Percentiles rank a stretch among this genome's conserved stretches.
phyloP scores from a whole-genome alignment of 1,284 basidiomycete genomes.

The Ustilago esculenta region DNA sequence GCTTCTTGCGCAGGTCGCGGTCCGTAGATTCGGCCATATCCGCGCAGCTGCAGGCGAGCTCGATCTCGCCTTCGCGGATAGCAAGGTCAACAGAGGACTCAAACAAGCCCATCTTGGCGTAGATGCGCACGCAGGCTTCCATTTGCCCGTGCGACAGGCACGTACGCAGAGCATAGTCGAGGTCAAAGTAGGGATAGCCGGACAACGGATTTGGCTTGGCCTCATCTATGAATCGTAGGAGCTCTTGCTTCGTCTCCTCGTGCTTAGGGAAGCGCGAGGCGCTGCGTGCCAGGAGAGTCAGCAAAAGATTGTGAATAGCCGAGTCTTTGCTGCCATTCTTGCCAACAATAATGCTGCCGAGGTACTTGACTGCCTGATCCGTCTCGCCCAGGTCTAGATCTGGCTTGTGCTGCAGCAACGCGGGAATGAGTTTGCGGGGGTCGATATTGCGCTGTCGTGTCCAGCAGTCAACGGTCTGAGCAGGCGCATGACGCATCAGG shows the following conservation, averaged over 20 bases:
- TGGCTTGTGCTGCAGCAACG: conserved; percentile 81
- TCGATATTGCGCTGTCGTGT: conserved; percentile 81
- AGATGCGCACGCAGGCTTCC: conserved; percentile 94
- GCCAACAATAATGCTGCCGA: conserved; percentile 80
- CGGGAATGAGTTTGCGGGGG: conserved; percentile 85
- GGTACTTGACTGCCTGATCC: conserved; percentile 87
- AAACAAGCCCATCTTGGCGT: conserved; percentile 95
- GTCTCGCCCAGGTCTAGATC: conserved; percentile 59
- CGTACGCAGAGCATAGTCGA: conserved; percentile 92
- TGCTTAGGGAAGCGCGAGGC: conserved; percentile 21
- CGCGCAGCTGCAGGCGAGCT: conserved; percentile 69
- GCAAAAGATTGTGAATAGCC: conserved; percentile 91
- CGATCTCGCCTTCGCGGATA: conserved; percentile 70
- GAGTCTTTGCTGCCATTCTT: conserved; percentile 80
- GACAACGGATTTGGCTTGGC: conserved; percentile 82
- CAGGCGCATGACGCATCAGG: conserved; percentile 84
- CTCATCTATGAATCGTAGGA: conserved; percentile 85
- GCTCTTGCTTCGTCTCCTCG: conserved; percentile 75
- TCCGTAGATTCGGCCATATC: conserved; percentile 50
- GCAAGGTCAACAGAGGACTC: conserved; percentile 97
- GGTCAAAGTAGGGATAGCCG: conserved; percentile 89
- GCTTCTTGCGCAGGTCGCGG: conserved; percentile 78
- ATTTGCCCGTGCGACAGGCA: conserved; percentile 80
- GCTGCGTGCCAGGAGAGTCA: conserved; percentile 79
- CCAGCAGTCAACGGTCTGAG: conserved; percentile 91